A percentile compares a stretch with the other conserved stretches of the same genome.
phyloP scores from a whole-genome alignment of 2,329 filamentous ascomycete genomes.

The Elsinoe fawcettii region DNA sequence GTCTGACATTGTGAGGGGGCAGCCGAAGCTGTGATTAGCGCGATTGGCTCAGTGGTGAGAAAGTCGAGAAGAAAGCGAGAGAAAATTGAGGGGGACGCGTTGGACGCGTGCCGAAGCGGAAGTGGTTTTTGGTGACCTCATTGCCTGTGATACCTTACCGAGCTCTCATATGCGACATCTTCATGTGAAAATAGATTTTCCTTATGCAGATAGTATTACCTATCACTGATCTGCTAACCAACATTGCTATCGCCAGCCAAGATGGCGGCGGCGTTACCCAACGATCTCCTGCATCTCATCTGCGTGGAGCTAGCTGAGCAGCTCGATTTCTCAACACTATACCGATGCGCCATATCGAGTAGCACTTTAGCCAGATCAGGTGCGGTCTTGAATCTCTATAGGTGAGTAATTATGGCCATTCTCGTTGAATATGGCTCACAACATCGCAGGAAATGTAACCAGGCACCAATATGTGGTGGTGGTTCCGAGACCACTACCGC shows the following conservation, averaged over 20 bases:
- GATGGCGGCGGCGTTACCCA: slow-evolving; percentile 35
- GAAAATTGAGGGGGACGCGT: background rate
- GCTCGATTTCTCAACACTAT: slow-evolving; percentile 54
- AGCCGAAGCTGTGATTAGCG: background rate
- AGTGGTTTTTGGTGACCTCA: slow-evolving; percentile 6
- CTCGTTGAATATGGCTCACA: background rate
- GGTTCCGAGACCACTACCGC: slow-evolving; percentile 30
- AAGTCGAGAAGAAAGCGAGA: background rate
- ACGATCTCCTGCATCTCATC: slow-evolving; percentile 55
- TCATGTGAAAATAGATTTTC: background rate
- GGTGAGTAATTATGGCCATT: slow-evolving; percentile 36
- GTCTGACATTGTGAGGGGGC: slow-evolving; percentile 14
- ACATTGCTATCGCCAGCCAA: slow-evolving; percentile 1
- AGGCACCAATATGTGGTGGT: slow-evolving; percentile 38
- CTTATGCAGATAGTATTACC: no score
- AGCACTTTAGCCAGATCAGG: slow-evolving; percentile 48
- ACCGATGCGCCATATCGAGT: slow-evolving; percentile 49
- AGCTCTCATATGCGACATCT: background rate
- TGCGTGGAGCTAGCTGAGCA: slow-evolving; percentile 51
- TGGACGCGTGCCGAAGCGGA: background rate
- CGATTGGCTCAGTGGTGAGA: background rate
- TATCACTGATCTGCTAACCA: no score
- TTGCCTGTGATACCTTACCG: background rate
- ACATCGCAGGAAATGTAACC: slow-evolving; percentile 34
- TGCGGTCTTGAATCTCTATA: slow-evolving; percentile 56